Conservation (phyloP, 305 asterid species). For the Fraxinus dipetala region DNA sequence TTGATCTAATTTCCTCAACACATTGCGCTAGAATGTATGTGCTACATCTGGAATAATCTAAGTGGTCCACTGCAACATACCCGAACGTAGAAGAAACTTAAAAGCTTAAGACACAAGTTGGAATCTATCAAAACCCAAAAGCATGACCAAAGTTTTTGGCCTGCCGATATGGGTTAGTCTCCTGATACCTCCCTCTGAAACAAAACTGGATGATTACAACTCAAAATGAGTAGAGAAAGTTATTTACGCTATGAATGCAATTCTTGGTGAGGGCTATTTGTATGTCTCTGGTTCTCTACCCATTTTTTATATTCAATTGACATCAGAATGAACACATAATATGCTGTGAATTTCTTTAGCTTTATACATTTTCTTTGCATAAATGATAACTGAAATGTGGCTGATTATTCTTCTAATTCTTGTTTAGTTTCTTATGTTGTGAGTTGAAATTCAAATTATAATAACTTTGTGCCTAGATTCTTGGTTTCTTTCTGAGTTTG, state of each 20-base stretch:
- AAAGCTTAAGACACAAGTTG: conserved; percentile 3
- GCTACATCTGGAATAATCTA: background rate
- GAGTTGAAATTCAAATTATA: conserved; percentile 13
- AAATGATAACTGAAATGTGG: conserved; percentile 7
- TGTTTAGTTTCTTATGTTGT: conserved; percentile 9
- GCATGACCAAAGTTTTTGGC: background rate
- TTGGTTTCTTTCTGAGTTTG: conserved; percentile 1
- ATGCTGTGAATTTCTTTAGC: background rate
- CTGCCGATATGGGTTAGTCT: background rate
- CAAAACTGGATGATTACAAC: background rate
- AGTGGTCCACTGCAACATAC: background rate
- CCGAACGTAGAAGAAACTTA: background rate
- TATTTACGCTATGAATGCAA: background rate
- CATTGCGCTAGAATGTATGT: background rate
- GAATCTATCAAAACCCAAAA: background rate
- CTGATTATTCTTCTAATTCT: conserved; percentile 10
- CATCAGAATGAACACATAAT: background rate
- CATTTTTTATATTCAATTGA: background rate
- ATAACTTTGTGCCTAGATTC: background rate
- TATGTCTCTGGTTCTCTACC: background rate
- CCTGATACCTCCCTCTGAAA: background rate
- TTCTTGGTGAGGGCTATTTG: background rate
- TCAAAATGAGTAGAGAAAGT: conserved; percentile 11
- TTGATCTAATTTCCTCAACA: background rate
- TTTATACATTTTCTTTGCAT: background rate